A percentile compares a stretch with the other conserved stretches of the same genome.
Conservation (phyloP, 495 filamentous ascomycete species). For the Xylaria palmicola region DNA sequence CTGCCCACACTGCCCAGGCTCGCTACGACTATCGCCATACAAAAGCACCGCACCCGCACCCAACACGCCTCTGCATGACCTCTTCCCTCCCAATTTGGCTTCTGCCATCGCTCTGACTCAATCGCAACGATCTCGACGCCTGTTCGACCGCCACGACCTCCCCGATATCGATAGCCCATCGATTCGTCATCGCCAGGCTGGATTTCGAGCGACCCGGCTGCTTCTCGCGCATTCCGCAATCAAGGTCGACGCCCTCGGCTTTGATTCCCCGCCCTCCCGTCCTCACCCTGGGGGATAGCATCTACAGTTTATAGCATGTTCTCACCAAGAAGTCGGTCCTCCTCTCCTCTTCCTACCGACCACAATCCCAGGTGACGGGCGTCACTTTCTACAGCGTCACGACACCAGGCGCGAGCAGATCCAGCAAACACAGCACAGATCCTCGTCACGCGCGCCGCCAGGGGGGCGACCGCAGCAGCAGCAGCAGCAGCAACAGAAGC, state of each 20-base stretch:
- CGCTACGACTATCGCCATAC: slow-evolving; percentile 27
- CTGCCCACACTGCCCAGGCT: background rate
- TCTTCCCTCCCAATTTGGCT: slow-evolving; percentile 32
- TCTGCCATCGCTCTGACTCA: slow-evolving; percentile 33
- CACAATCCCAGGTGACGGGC: slow-evolving; percentile 56
- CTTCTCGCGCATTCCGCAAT: slow-evolving; percentile 28
- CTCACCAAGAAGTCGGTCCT: slow-evolving; percentile 47
- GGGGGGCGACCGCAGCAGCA: slow-evolving; percentile 22
- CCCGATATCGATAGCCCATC: slow-evolving; percentile 20
- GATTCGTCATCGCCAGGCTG: slow-evolving; percentile 23
- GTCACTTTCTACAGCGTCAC: slow-evolving; percentile 48
- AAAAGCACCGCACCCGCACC: slow-evolving; percentile 26
- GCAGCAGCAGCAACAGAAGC: slow-evolving; percentile 2
- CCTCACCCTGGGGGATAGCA: slow-evolving; percentile 37
- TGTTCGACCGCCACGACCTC: slow-evolving; percentile 2
- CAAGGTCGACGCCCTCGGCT: slow-evolving; percentile 32
- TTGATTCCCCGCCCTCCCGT: slow-evolving; percentile 21
- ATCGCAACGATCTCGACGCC: background rate
- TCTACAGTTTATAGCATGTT: slow-evolving; percentile 49
- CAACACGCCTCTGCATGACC: slow-evolving; percentile 22
- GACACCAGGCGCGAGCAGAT: slow-evolving; percentile 42
- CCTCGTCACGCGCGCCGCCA: slow-evolving; percentile 15
- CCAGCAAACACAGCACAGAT: slow-evolving; percentile 22
- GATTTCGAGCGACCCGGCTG: slow-evolving; percentile 27
- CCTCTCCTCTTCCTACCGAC: slow-evolving; percentile 54